Evolutionary conservation across 176 grass and related monocot species (phyloP), one percentile per base, ranked within the genome.

Genomic region (Triticum timopheevii): DNA sequence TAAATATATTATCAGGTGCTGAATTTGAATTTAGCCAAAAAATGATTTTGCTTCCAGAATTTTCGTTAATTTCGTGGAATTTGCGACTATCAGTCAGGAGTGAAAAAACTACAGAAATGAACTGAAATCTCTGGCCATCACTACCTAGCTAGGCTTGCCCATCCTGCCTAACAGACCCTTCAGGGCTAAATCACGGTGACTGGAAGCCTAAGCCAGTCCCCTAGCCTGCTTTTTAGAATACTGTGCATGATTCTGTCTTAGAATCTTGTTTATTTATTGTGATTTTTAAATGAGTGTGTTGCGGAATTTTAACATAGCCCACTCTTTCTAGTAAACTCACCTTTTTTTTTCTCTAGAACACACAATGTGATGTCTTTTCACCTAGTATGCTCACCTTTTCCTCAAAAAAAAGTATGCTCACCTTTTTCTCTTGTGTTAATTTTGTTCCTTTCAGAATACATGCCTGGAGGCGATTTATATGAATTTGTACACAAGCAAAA

Each of bases 391-490:
- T 73, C 30, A 81, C 56, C 7, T n/a, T 86, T 62, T 58, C 62
- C 16, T 77, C 20, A 28, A 28, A 28, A 28, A 28, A 28, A 28
- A 63, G 34, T 69, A 13, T 71, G 23, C 38, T 73, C 30, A 81
- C 56, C 7, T n/a, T 86, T 62, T 58, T 69, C 16, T 77, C 20
- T 23, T 69, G 33, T 30, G 8, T 86, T 79, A 73, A 19, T 83
- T 79, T 33, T 90, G 23, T 82, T 88, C 59, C 59, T 93, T 91
- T 84, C 86, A 98, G 96, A 98, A 82, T 95, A 93, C 80, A 90
- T 98, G 93, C 84, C 85, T 73, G 90, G 88, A 80, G 96, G 96
- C 56, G 95, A 94, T 84, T 85, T 98, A 72, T 98, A 95, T 61
- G 90, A 95, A 45, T 92, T 90, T 86, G 80, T 98, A 73, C 96